Evolutionary conservation across 1,139 yeast genomes (phyloP).

Genomic region (Saccharomyces hybrid): DNA sequence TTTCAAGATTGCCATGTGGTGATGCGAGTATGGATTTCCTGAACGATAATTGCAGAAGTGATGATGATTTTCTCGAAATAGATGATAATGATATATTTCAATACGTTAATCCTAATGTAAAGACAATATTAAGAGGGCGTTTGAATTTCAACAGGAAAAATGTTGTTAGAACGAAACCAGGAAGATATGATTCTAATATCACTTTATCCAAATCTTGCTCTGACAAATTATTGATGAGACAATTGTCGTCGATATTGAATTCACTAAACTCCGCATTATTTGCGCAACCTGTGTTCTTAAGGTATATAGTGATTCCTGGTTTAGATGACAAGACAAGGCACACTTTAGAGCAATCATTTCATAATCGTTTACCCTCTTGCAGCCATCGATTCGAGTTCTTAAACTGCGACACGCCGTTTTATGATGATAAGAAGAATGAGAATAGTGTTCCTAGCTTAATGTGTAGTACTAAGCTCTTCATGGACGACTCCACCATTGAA

Average conservation of each 20-base stretch:
- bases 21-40: conserved; percentile 63
- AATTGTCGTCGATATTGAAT: conserved; percentile 52
- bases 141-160: conserved; percentile 52
- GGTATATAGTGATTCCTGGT: conserved; percentile 48
- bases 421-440: conserved; percentile 20
- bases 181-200: conserved; percentile 64
- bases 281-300: conserved; percentile 39
- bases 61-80: conserved; percentile 27
- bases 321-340: conserved; percentile 23
- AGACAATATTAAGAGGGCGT: conserved; percentile 52
- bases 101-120: conserved; percentile 24
- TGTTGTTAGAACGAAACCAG: conserved; percentile 82
- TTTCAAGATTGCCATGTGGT: conserved; percentile 88
- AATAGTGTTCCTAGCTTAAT: conserved; percentile 26
- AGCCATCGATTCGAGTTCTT: conserved; percentile 10
- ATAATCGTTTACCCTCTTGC: conserved; percentile 28
- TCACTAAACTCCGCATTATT: conserved; percentile 42
- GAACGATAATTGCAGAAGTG: conserved; percentile 22
- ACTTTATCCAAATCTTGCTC: conserved; percentile 80
- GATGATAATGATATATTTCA: conserved; percentile 24
- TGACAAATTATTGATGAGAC: conserved; percentile 67
- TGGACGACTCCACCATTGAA: conserved; percentile 1
- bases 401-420: conserved; percentile 9
- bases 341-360: conserved; percentile 51
- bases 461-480: conserved; percentile 15